Evolutionary conservation across 1,284 basidiomycete genomes (phyloP).

Genomic region (Cryptococcus deneoformans): DNA sequence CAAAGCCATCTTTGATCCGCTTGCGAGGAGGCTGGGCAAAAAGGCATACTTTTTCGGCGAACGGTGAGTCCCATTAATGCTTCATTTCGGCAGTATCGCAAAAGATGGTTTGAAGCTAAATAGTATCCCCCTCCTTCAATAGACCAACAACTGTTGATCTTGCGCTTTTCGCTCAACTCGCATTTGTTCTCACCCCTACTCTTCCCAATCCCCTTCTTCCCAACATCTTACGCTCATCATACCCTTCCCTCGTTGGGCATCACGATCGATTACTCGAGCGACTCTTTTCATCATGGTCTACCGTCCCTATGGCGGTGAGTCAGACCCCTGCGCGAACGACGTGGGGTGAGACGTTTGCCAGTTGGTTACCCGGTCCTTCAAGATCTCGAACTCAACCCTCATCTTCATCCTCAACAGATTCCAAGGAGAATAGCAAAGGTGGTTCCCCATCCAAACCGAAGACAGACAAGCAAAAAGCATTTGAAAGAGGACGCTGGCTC

Average conservation of each 20-base stretch:
- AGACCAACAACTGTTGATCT: conserved; percentile 45
- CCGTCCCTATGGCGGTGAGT: neutral
- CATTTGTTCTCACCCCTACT: conserved; percentile 40
- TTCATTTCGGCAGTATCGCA: neutral
- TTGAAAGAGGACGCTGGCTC: conserved; percentile 33
- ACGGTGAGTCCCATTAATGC: conserved; percentile 16
- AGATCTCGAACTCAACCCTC: neutral
- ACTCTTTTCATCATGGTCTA: conserved; percentile 20
- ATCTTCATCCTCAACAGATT: neutral
- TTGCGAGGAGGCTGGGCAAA: conserved; percentile 29
- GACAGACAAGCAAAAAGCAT: conserved; percentile 23
- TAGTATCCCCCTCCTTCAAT: neutral
- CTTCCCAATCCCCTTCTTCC: conserved; percentile 46
- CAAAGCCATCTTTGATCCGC: conserved; percentile 26
- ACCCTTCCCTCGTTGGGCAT: conserved; percentile 35
- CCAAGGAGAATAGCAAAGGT: conserved; percentile 8
- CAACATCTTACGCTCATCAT: conserved; percentile 33
- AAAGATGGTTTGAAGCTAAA: neutral
- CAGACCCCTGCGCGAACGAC: neutral
- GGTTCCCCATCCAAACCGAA: conserved; percentile 18
- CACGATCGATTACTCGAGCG: conserved; percentile 27
- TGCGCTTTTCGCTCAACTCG: conserved; percentile 44
- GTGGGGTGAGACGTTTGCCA: neutral
- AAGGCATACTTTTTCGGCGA: conserved; percentile 29
- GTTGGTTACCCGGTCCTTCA: neutral